phyloP scores from a whole-genome alignment of 352 stramenopile genomes.

The Salisapilia sapeloensis region DNA sequence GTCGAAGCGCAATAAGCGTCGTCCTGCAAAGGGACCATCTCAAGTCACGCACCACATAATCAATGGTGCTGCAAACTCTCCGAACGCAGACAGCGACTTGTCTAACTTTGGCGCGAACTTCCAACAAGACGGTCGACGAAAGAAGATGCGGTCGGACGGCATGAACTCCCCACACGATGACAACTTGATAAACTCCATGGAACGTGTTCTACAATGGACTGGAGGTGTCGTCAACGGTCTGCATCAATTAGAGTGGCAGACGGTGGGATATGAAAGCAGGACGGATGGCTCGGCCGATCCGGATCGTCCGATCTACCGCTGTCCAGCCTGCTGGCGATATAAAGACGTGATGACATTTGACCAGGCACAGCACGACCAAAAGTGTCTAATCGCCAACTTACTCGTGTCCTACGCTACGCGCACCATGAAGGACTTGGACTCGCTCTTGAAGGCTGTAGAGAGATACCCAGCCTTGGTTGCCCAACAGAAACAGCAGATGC shows the following conservation, averaged over 20 bases:
- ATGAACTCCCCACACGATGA: conserved; percentile 6
- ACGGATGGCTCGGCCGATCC: conserved; percentile 43
- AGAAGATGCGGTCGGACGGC: conserved; percentile 28
- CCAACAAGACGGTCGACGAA: conserved; percentile 42
- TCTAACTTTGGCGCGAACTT: conserved; percentile 29
- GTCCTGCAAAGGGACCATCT: conserved; percentile 25
- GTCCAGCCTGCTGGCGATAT: conserved; percentile 67
- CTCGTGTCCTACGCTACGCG: conserved; percentile 66
- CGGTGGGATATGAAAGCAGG: conserved; percentile 63
- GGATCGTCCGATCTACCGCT: conserved; percentile 66
- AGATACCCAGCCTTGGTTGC: conserved; percentile 46
- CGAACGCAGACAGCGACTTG: conserved; percentile 46
- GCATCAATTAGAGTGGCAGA: conserved; percentile 70
- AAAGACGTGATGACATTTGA: conserved; percentile 78
- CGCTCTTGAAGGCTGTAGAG: conserved; percentile 63
- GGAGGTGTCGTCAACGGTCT: conserved; percentile 53
- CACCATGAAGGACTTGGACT: conserved; percentile 59
- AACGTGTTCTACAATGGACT: conserved; percentile 59
- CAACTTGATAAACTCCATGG: conserved; percentile 30
- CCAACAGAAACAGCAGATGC: conserved; percentile 23
- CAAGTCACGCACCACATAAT: conserved; percentile 67
- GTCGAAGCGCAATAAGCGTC: conserved; percentile 90
- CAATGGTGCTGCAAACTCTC: conserved; percentile 38
- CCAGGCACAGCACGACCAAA: conserved; percentile 62
- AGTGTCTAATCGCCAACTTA: conserved; percentile 72